Base-by-base conservation (phyloP, 139 green algal species). In the Pycnococcus provasolii region DNA sequence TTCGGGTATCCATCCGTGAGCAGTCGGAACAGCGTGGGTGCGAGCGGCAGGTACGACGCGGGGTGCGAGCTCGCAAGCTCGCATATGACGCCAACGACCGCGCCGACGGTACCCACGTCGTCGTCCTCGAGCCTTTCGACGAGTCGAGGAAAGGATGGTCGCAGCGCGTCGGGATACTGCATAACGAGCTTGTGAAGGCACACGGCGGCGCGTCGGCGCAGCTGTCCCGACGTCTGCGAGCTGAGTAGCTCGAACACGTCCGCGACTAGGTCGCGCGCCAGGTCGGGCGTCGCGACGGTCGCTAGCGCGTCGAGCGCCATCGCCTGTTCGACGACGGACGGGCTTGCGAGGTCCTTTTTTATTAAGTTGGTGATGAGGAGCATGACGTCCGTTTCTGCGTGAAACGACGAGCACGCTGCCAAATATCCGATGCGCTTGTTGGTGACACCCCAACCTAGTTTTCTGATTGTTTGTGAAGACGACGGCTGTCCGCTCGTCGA, bases 341-440 rank as follows among this genome's bases (percentile, higher is more conserved):
- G 50, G 26, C 43, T 57, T 11, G 59, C 63, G 1, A 84, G 67
- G 61, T 84, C 76, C 67, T 84, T 84, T 37, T 75, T 68, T n/a
- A 84, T 53, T 9, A 77, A 47, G 64, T 84, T 78, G 6, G 78
- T 74, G 48, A 72, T 62, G 2, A 84, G 66, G 42, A 84, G 64
- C 71, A 73, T 52, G 9, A 84, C 66, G 48, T 81, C 74, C 11
- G 73, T 77, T 45, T 68, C 53, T n/a, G 78, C 71, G 45, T 67
- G 45, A 62, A 82, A 82, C 1, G 45, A 71, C 26, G 76, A 69
- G 13, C n/a, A 55, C 11, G 75, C 75, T 39, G 74, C 75, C 15
- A 77, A 45, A 62, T 82, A 82, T 1, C 78, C 78, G 13, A 71
- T 60, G 39, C 51, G 58, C 62, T 81, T 79, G 42, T 72, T 26